phyloP scores from a whole-genome alignment of 306 rosid species.

The Pachyrhizus erosus region DNA sequence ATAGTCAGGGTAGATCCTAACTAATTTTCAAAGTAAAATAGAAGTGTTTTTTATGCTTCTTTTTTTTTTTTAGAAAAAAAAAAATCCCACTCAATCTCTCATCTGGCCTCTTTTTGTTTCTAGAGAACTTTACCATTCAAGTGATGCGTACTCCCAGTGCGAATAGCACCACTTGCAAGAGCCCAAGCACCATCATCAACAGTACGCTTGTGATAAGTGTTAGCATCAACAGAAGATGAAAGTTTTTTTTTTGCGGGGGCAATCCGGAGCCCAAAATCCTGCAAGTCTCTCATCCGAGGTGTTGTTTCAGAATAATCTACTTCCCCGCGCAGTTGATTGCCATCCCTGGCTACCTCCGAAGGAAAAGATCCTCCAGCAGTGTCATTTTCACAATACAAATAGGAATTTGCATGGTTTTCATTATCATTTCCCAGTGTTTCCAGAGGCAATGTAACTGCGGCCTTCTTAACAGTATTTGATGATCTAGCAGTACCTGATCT shows the following conservation, averaged over 20 bases:
- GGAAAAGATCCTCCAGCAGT: conserved; percentile 40
- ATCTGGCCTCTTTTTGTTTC: too few species aligned
- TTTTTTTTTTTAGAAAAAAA: too few species aligned
- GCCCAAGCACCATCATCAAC: conserved; percentile 50
- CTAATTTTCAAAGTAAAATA: conserved; percentile 45
- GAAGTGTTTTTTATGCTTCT: conserved; percentile 40
- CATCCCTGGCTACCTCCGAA: conserved; percentile 42
- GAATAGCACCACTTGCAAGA: conserved; percentile 47
- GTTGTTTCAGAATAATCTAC: conserved; percentile 56
- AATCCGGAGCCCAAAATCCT: conserved; percentile 67
- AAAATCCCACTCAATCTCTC: too few species aligned
- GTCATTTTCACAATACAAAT: conserved; percentile 34
- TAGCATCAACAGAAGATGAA: conserved; percentile 54
- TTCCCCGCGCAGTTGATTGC: conserved; percentile 57
- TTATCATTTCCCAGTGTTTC: conserved; percentile 53
- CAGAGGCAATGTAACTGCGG: conserved; percentile 35
- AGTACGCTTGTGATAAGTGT: conserved; percentile 51
- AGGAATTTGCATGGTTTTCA: conserved; percentile 39
- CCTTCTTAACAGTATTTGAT: conserved; percentile 49
- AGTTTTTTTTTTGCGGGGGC: conserved; percentile 56
- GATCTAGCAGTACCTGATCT: conserved; percentile 54
- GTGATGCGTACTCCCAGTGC: conserved; percentile 49
- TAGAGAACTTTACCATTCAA: conserved; percentile 55
- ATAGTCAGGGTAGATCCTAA: conserved; percentile 50
- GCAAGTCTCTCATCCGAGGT: conserved; percentile 76